Conservation (phyloP, 192 early-diverging fungal genomes). For the Haplosporangium gracile region DNA sequence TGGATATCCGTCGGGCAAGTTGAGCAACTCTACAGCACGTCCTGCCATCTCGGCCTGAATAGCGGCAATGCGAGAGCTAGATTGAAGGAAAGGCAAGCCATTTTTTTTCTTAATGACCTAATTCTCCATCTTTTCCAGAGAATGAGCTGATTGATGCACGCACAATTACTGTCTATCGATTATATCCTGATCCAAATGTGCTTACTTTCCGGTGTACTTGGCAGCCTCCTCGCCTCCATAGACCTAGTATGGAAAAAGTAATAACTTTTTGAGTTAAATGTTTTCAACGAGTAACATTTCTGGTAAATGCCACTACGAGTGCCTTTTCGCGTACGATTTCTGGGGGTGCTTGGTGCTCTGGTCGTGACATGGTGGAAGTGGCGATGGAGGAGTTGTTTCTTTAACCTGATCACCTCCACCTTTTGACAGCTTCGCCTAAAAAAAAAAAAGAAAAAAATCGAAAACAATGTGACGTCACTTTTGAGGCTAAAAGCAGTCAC, state of each 20-base stretch:
- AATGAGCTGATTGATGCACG: neutral
- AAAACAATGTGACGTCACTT: slow-evolving; percentile 12
- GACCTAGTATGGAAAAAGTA: slow-evolving; percentile 66
- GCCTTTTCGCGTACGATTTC: slow-evolving; percentile 80
- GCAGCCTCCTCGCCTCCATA: slow-evolving; percentile 94
- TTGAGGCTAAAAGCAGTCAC: neutral
- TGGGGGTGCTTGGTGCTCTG: slow-evolving; percentile 96
- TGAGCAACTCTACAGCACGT: slow-evolving; percentile 92
- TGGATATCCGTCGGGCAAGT: slow-evolving; percentile 78
- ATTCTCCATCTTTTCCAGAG: neutral
- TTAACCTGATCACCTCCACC: slow-evolving; percentile 10
- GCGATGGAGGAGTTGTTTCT: slow-evolving; percentile 6
- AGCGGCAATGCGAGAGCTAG: slow-evolving; percentile 91
- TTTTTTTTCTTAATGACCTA: neutral
- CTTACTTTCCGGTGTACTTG: slow-evolving; percentile 94
- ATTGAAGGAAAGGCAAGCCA: neutral
- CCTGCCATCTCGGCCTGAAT: slow-evolving; percentile 97
- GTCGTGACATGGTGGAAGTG: slow-evolving; percentile 81
- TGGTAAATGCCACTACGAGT: neutral
- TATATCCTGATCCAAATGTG: neutral
- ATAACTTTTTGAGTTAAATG: neutral
- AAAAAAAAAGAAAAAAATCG: slow-evolving; percentile 24
- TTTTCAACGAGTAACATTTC: neutral
- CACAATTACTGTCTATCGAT: neutral
- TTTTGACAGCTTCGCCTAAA: neutral